Evolutionary conservation across 75 land plant genomes (phyloP), one percentile per base, ranked within the genome.

Genomic region (Pinus taeda): DNA sequence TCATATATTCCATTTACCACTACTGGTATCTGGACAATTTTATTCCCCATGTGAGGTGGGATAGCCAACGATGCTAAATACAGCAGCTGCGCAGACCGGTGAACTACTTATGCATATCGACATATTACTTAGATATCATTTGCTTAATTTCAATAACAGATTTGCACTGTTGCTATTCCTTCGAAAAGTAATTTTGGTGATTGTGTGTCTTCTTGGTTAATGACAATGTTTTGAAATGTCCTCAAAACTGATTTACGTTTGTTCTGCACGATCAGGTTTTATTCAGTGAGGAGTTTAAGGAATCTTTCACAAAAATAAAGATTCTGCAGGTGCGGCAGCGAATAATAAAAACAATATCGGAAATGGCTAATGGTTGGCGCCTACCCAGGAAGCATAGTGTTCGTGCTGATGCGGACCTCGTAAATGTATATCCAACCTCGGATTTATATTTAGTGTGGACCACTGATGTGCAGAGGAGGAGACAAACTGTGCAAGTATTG

Each of bases 341-440:
- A 21, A 76, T 84, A 20, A 77, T 89, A 4, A 75, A 86, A 14
- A 67, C 82, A 45, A 62, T 89, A 24, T 74, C 82, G 57, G 81
- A 74, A 8, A 79, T 90, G 75, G 83, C 92, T 57, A 74, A 63
- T 77, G 92, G 92, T 2, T 85, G 90, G 85, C 76, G 90, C 8
- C 82, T 83, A 4, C 75, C 78, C 60, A 80, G 49, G 29, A 69
- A 24, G 71, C 60, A 36, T 66, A 42, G 70, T 14, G 76, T 39
- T 26, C 18, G 22, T 24, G 33, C 75, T 22, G 63, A 78, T 61
- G 90, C 71, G 62, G 69, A 64, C 22, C 82, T 85, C 53, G 60
- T 85, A 18, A 80, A 88, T 73, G 67, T 82, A n/a, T 81, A 85
- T 77, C 74, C 59, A 49, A 82, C 85, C 57, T 74, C 74, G 73